Evolutionary conservation across 1,284 basidiomycete genomes (phyloP), one percentile per base, ranked within the genome.

Genomic region (Pseudozyma sp.): DNA sequence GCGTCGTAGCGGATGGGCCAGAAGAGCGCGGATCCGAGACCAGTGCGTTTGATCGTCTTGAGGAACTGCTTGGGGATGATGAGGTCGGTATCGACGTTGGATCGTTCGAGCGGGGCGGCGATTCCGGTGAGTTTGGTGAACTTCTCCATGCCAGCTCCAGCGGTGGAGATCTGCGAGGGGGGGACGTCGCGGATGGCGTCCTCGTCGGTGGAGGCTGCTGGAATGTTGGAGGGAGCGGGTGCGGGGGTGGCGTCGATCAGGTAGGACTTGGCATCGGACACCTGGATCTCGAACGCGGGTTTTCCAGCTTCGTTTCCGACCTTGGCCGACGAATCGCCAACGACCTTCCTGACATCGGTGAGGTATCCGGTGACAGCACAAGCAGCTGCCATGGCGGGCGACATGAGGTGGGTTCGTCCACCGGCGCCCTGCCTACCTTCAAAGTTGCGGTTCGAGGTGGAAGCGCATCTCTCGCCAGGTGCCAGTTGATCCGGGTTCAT

Each of bases 371-470:
- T 83, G 11, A 84, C 72, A 9, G 82, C 82, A 33, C 74, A 76
- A 6, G 82, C 82, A 11, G 82, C 82, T 8, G 82, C 82, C 81
- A 82, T 82, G 46, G 82, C 82, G 4, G 82, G 82, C 37, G 72
- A 75, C 80, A 84, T 81, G 17, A 84, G 62, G 58, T 84, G 82
- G 13, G 82, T 84, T 31, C 82, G 74, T 33, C 82, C 82, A 55
- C 81, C 81, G 7, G 80, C 75, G 33, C 82, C 82, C 59, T 84
- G 82, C 14, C 82, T 59, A 34, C 82, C 82, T 55, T 84, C 82
- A 63, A 84, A 84, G 80, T 84, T 84, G 35, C 82, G 77, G 78
- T 84, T 84, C 54, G 80, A 81, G n/a, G 82, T 84, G 30, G 82
- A 84, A 29, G 82, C 82, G 53, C 82, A 84, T n/a, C 82, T 66